phyloP scores from a whole-genome alignment of 2,329 filamentous ascomycete species.

The Hypoxylon sp. region DNA sequence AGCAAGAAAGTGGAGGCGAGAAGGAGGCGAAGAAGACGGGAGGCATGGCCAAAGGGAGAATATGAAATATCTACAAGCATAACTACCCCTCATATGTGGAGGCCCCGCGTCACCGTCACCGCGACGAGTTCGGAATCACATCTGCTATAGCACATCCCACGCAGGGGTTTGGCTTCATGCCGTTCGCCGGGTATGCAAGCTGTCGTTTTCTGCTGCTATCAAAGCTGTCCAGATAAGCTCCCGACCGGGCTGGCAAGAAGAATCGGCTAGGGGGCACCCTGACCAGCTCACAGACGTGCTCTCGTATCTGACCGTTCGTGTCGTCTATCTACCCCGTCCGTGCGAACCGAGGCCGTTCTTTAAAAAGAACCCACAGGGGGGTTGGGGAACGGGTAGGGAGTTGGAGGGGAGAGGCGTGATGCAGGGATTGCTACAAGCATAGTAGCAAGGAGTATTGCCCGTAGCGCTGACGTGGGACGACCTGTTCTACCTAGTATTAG shows the following conservation, averaged over 20 bases:
- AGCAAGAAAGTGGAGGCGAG: background rate
- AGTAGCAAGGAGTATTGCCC: constrained; percentile 8
- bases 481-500: too few species aligned
- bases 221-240: constrained; percentile 3
- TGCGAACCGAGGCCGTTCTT: background rate
- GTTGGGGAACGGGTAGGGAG: too few species aligned
- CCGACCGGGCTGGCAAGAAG: constrained; percentile 1
- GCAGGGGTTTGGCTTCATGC: constrained; percentile 5
- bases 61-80: background rate
- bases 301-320: too few species aligned
- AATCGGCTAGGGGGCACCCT: too few species aligned
- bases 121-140: background rate
- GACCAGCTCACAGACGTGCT: constrained; percentile 14
- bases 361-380: constrained; percentile 6
- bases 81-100: constrained; percentile 10
- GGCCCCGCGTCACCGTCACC: background rate
- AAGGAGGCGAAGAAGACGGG: background rate
- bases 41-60: background rate
- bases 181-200: background rate
- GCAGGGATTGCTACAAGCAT: background rate
- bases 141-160: background rate
- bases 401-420: too few species aligned
- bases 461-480: constrained; percentile 4
- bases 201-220: background rate
- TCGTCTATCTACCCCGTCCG: constrained; percentile 7